Evolutionary conservation across 2,329 filamentous ascomycete species (phyloP), one percentile per base, ranked within the genome.

Genomic region (Fusarium metavorans): DNA sequence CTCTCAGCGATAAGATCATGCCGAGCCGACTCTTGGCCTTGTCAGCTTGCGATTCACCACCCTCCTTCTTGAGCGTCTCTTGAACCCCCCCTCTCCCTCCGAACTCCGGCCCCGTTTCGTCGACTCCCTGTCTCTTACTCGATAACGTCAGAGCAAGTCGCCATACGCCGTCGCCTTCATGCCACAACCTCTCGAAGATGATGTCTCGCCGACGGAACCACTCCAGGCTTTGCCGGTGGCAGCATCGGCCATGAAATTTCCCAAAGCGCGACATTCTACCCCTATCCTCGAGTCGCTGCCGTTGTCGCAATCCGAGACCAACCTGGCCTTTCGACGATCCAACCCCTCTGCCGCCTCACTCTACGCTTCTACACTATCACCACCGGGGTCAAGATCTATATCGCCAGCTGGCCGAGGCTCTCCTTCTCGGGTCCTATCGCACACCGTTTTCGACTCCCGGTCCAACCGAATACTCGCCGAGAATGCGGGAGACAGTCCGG

Each of bases 201-300:
- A 88, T 80, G 66, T 59, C 58, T 85, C 89, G 81, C 88, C 90
- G 78, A 87, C 90, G 84, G 89, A 92, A 83, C 90, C 92, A 82
- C 89, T 93, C 83, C 91, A 92, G 83, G 89, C 92, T 79, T 88
- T 93, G 82, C 92, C 93, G 79, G 85, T 91, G 80, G 91, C 92
- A 76, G 88, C 91, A 77, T 89, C 92, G 71, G 81, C 86, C 73
- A 78, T 88, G 80, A 90, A 86, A 78, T 79, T 91, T 68, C 88
- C 91, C 73, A 94, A 92, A 84, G 85, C 87, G 74, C 89, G 92
- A 64, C 88, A 91, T 75, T 86, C 89, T 39, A 85, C 88, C 70
- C 87, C 90, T 54, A 83, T 88, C 68, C 81, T 87, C 76, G 83
- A 86, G 70, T 83, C 84, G 23, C 80, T 86, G 39, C 82, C 85